A percentile compares a stretch with the other conserved stretches of the same genome.
phyloP scores from a whole-genome alignment of 768 basidiomycete genomes.

The Cystobasidium tubakii region DNA sequence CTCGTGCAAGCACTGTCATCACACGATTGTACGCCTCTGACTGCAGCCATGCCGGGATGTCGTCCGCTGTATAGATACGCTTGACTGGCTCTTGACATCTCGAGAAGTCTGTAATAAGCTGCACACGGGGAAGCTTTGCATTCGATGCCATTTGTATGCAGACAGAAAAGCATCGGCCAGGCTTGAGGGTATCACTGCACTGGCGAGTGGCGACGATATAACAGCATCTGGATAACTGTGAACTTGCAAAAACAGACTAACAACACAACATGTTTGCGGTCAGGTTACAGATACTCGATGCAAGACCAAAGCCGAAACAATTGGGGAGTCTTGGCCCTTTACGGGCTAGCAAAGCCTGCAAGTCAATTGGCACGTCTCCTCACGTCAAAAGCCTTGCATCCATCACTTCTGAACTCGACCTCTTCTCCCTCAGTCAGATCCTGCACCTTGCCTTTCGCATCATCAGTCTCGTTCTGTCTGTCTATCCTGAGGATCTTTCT shows the following conservation, averaged over 20 bases:
- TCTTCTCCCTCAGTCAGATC: conserved; percentile 22
- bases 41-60: conserved; percentile 71
- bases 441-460: conserved; percentile 19
- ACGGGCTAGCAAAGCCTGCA: not conserved
- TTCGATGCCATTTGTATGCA: not conserved
- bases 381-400: conserved; percentile 26
- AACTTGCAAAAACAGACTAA: no score
- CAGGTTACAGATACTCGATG: no score
- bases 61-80: conserved; percentile 64
- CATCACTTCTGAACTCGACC: conserved; percentile 34
- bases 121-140: not conserved
- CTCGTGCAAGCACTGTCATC: conserved; percentile 61
- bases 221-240: no score
- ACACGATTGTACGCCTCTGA: conserved; percentile 65
- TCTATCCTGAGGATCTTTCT: conserved; percentile 30
- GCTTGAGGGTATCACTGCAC: not conserved
- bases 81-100: conserved; percentile 44
- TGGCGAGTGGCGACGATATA: no score
- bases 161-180: not conserved
- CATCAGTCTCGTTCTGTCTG: not conserved
- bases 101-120: conserved; percentile 5
- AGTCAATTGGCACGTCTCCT: conserved; percentile 11
- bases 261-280: no score
- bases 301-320: no score
- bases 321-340: no score